Conservation (phyloP, 768 basidiomycete genomes). For the Termitomyces sp. region DNA sequence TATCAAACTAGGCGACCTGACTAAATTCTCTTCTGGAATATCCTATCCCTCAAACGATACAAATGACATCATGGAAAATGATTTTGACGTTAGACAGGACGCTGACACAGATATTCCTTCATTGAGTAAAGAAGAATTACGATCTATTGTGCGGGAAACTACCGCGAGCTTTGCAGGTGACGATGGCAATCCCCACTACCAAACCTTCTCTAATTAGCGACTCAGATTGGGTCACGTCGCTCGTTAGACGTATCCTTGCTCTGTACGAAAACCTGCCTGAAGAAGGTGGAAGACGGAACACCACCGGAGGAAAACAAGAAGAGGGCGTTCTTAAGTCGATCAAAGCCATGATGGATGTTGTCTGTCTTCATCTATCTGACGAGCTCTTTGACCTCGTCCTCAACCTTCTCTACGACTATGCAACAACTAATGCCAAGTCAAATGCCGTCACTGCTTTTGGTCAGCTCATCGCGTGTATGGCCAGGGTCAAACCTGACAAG, state of each 20-base stretch:
- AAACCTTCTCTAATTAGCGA: not conserved
- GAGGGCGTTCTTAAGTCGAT: slow-evolving; percentile 73
- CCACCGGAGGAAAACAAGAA: slow-evolving; percentile 81
- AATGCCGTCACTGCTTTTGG: slow-evolving; percentile 91
- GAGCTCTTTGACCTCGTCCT: slow-evolving; percentile 80
- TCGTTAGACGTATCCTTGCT: slow-evolving; percentile 73
- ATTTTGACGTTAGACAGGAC: slow-evolving; percentile 42
- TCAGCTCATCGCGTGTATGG: slow-evolving; percentile 80
- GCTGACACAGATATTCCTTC: slow-evolving; percentile 27
- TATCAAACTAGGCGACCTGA: slow-evolving; percentile 74
- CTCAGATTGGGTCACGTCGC: slow-evolving; percentile 74
- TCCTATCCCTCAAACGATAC: slow-evolving; percentile 51
- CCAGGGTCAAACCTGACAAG: slow-evolving; percentile 70
- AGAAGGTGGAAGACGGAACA: slow-evolving; percentile 84
- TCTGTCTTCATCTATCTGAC: slow-evolving; percentile 78
- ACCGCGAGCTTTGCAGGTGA: slow-evolving; percentile 75
- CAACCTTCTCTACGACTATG: slow-evolving; percentile 81
- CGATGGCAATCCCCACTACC: slow-evolving; percentile 5
- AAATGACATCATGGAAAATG: slow-evolving; percentile 47
- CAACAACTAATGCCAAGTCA: slow-evolving; percentile 82
- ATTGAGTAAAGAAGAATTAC: slow-evolving; percentile 61
- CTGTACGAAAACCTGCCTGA: slow-evolving; percentile 93
- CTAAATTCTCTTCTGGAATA: slow-evolving; percentile 52
- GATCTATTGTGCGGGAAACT: slow-evolving; percentile 69
- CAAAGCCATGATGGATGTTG: slow-evolving; percentile 74